Evolutionary conservation across 352 stramenopile species (phyloP).

Genomic region (Globisporangium solare): DNA sequence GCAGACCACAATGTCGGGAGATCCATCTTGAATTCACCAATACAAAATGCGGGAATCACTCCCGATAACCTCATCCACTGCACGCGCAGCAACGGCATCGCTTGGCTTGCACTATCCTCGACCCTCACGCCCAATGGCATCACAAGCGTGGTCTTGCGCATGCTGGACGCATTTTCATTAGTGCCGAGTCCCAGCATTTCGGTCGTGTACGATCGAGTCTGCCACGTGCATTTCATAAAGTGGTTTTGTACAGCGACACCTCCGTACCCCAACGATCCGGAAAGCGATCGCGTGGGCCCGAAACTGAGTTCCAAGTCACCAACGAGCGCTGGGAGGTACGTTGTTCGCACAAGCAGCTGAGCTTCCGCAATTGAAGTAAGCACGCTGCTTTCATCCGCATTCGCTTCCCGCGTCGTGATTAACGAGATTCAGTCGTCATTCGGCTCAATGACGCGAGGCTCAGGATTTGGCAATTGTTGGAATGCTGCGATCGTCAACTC

Average conservation of each 20-base stretch:
- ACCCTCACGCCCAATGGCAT: slow-evolving; percentile 8
- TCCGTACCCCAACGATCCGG: neutral
- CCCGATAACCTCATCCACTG: slow-evolving; percentile 21
- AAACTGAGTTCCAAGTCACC: slow-evolving; percentile 9
- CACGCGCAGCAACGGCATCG: slow-evolving; percentile 14
- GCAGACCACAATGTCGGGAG: slow-evolving; percentile 7
- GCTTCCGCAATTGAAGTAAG: neutral
- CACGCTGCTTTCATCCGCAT: neutral
- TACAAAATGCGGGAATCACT: slow-evolving; percentile 22
- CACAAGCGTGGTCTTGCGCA: neutral
- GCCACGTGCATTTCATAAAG: slow-evolving; percentile 8
- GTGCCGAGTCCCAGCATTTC: neutral
- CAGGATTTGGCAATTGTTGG: no score
- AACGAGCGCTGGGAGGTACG: neutral
- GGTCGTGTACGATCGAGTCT: slow-evolving; percentile 5
- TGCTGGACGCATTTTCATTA: no score
- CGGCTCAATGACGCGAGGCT: no score
- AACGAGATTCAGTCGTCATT: slow-evolving; percentile 8
- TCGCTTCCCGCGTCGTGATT: neutral
- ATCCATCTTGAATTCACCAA: slow-evolving; percentile 22
- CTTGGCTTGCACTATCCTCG: neutral
- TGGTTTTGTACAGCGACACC: slow-evolving; percentile 2
- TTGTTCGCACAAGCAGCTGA: slow-evolving; percentile 1
- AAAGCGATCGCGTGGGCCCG: neutral
- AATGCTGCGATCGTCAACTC: neutral